phyloP scores from a whole-genome alignment of 2,329 filamentous ascomycete genomes.

The Aspergillus udagawae region DNA sequence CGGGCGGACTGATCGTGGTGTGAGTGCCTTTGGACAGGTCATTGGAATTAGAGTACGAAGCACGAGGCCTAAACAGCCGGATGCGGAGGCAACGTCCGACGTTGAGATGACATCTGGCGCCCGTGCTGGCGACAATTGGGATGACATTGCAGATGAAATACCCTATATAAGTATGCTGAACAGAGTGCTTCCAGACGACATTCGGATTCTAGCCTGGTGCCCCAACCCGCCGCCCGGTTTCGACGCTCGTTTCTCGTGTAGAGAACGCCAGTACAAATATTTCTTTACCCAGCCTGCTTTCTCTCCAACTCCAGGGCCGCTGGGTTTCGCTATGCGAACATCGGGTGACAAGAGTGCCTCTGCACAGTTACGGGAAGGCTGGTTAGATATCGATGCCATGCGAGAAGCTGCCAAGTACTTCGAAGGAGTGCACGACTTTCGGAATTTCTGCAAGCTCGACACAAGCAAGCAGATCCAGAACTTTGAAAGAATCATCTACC shows the following conservation, averaged over 20 bases:
- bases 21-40: conserved; percentile 96
- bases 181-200: conserved; percentile 80
- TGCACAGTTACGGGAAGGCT: conserved; percentile 57
- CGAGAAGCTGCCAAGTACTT: conserved; percentile 72
- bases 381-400: conserved; percentile 88
- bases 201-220: conserved; percentile 90
- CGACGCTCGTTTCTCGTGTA: conserved; percentile 87
- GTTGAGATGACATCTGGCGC: conserved; percentile 14
- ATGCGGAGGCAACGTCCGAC: conserved; percentile 1
- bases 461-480: conserved; percentile 82
- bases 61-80: conserved; percentile 56
- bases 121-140: conserved; percentile 45
- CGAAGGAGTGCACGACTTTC: conserved; percentile 85
- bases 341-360: conserved; percentile 17
- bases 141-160: conserved; percentile 75
- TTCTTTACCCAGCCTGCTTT: conserved; percentile 97
- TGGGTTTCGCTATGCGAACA: conserved; percentile 44
- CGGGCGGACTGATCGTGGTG: conserved; percentile 85
- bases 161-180: conserved; percentile 82
- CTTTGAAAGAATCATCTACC: conserved; percentile 74
- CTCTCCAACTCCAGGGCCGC: conserved; percentile 57
- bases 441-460: conserved; percentile 96
- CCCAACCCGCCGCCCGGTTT: conserved; percentile 74
- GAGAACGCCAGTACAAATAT: conserved; percentile 87
- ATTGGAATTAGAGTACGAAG: conserved; percentile 79